Conservation (phyloP, 1,139 yeast genomes). For the Saccharomyces hybrid region DNA sequence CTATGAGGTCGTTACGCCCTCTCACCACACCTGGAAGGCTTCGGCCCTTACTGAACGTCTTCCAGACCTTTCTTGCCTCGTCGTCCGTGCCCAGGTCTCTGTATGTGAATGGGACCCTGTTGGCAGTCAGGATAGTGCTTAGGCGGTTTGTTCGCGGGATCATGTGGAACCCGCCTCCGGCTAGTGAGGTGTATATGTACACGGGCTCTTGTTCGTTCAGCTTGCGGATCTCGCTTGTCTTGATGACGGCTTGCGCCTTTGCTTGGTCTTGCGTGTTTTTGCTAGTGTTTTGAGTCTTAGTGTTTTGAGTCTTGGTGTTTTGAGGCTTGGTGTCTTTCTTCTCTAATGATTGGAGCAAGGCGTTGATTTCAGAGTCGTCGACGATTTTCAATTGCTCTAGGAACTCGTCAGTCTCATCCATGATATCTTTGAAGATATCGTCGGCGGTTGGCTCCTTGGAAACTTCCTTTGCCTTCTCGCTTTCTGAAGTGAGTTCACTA, state of each 20-base stretch:
- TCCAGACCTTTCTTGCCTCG: conserved; percentile 81
- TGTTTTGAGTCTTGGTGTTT: neutral
- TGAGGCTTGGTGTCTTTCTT: neutral
- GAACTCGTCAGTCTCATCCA: conserved; percentile 25
- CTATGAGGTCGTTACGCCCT: conserved; percentile 78
- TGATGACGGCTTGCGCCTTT: neutral
- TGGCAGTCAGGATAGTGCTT: conserved; percentile 68
- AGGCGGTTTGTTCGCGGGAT: conserved; percentile 75
- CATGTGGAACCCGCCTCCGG: conserved; percentile 81
- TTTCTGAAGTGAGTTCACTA: neutral
- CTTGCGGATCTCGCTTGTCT: conserved; percentile 12
- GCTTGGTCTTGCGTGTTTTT: neutral
- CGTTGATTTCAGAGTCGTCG: conserved; percentile 24
- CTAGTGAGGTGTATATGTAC: conserved; percentile 75
- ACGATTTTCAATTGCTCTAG: conserved; percentile 19
- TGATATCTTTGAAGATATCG: conserved; percentile 7
- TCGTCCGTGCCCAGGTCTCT: conserved; percentile 81
- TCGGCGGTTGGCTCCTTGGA: neutral
- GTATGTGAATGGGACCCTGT: conserved; percentile 57
- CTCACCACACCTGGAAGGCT: conserved; percentile 85
- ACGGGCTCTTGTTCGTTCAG: conserved; percentile 47
- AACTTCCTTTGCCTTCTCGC: neutral
- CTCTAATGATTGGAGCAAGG: conserved; percentile 17
- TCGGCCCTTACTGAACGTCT: conserved; percentile 65
- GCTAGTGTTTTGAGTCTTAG: neutral